Base-by-base conservation (phyloP, 2,329 filamentous ascomycete species). In the Dothistroma septosporum region DNA sequence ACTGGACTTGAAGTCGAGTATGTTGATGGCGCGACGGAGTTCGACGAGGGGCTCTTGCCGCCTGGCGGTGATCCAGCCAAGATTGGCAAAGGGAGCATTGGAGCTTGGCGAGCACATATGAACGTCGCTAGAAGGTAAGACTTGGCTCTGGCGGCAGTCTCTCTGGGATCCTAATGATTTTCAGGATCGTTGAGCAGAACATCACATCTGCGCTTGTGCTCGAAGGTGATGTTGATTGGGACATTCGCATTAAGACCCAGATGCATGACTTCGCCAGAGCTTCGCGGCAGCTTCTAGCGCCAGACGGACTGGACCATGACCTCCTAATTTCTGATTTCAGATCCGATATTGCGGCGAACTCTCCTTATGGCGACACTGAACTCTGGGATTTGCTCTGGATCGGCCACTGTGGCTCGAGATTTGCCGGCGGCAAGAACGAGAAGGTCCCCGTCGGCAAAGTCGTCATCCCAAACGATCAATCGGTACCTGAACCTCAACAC, bases 181-280 rank as follows among this genome's bases (percentile, higher is more conserved):
- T n/a, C n/a, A n/a, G n/a, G n/a, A n/a, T 35, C 33, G 33, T 14
- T 4, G 70, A 72, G n/a, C n/a, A 57, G 68, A 74, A 57, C 63
- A 72, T 61, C 61, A 75, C 63, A 55, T 77, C 76, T n/a, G 77
- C 76, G 0, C 73, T 79, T 49, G 74, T 79, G 14, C 70, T 79
- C 28, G 77, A 79, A 69, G 77, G 78, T 64, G 77, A 79, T 58
- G 74, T 76, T 35, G 77, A 79, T 58, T 79, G 76, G 75, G 77
- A 78, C 63, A 72, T 79, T 28, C 76, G 74, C 47, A 74, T 79
- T 57, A 78, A 68, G 66, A 75, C 52, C 68, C 77, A 56, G 68
- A 77, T 60, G 76, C 60, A 64, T 22, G 62, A 59, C 6, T 16
- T 22, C 47, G 59, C 65, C 6, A 46, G 50, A n/a, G 33, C 56